A percentile compares a stretch with the other conserved stretches of the same genome.
Conservation (phyloP, 2,329 filamentous ascomycete genomes). For the Cladosporium colombiae region DNA sequence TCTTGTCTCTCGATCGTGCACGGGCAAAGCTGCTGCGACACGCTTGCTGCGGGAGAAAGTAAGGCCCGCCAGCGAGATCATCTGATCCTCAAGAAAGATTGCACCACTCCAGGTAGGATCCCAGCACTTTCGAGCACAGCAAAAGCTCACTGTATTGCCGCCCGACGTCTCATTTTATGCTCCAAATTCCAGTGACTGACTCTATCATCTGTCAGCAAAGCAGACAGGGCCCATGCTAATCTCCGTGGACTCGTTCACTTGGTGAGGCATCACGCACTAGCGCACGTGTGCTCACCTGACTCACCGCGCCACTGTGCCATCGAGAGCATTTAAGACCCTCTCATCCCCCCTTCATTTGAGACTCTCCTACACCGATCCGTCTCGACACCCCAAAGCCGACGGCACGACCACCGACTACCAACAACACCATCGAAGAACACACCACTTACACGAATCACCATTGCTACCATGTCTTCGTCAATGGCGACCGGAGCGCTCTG, state of each 20-base stretch:
- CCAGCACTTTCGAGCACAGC: not conserved
- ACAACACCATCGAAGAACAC: not conserved
- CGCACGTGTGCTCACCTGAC: not conserved
- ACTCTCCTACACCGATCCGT: not conserved
- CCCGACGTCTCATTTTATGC: not conserved
- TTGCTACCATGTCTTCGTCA: not conserved
- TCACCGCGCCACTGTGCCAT: not conserved
- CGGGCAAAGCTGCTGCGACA: not conserved
- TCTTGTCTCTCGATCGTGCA: not conserved
- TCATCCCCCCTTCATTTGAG: not conserved
- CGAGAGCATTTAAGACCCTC: constrained; percentile 1
- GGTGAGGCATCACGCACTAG: not conserved
- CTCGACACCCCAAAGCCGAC: constrained; percentile 2
- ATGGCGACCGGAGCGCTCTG: not conserved
- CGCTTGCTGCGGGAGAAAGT: not conserved
- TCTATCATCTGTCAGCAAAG: not conserved
- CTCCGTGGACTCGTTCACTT: not conserved
- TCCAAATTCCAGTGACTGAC: not conserved
- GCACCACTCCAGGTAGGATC: not conserved
- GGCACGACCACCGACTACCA: not conserved
- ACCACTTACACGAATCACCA: not conserved
- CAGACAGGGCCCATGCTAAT: not conserved
- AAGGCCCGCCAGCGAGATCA: not conserved
- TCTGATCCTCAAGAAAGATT: not conserved
- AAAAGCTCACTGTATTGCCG: not conserved